phyloP scores from a whole-genome alignment of 192 early-diverging fungal species.

The Glomus cerebriforme region DNA sequence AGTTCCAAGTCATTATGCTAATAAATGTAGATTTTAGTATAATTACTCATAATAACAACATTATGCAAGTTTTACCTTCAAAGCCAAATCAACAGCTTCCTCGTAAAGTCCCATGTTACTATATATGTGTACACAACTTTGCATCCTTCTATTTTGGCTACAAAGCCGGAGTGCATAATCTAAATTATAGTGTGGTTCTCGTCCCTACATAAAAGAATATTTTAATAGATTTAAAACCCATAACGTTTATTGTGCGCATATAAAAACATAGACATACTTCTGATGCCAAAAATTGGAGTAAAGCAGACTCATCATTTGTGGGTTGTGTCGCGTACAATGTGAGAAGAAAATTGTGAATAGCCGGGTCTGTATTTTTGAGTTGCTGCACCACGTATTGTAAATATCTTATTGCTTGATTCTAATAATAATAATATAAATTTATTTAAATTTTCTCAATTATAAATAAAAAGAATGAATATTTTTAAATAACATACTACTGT shows the following conservation, averaged over 20 bases:
- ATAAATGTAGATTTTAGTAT: conserved; percentile 1
- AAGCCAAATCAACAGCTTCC: conserved; percentile 88
- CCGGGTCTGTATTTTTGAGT: conserved; percentile 78
- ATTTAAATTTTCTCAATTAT: not conserved
- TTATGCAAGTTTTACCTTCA: conserved; percentile 57
- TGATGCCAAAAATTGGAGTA: conserved; percentile 76
- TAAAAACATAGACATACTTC: conserved; percentile 48
- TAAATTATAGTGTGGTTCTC: conserved; percentile 82
- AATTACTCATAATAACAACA: not conserved
- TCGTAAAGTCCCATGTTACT: conserved; percentile 85
- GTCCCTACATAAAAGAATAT: conserved; percentile 50
- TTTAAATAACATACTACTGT: conserved; percentile 34
- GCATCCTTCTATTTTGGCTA: conserved; percentile 76
- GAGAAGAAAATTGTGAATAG: conserved; percentile 93
- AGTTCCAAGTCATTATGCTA: conserved; percentile 84
- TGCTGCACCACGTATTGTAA: conserved; percentile 79
- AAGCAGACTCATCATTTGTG: conserved; percentile 64
- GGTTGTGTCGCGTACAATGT: conserved; percentile 72
- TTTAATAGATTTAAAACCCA: not conserved
- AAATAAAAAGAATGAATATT: conserved; percentile 15
- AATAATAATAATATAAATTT: conserved; percentile 32
- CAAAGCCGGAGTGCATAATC: conserved; percentile 93
- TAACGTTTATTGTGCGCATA: not conserved
- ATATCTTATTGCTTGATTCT: conserved; percentile 90
- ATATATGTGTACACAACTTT: conserved; percentile 90